Evolutionary conservation across 331 rosid genomes (phyloP).

Genomic region (Acacia concinna): DNA sequence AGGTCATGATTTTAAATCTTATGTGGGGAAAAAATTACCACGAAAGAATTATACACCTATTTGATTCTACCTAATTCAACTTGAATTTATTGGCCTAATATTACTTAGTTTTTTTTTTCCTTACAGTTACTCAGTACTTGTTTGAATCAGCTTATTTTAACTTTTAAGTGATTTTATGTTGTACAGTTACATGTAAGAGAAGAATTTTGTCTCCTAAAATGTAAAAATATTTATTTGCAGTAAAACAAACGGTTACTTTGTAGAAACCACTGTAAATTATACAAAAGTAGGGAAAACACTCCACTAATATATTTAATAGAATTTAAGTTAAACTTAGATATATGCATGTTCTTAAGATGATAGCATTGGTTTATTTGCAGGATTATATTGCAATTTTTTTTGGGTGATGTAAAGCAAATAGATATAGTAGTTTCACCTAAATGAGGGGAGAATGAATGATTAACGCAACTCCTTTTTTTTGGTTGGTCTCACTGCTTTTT

Average conservation of each 20-base stretch:
- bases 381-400: not conserved
- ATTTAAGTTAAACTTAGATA: not conserved
- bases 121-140: too few relatives aligned
- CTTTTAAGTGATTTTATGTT: too few relatives aligned
- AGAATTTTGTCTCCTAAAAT: too few relatives aligned
- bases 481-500: slow-evolving; percentile 7
- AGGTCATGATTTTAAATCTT: too few relatives aligned
- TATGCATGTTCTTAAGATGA: not conserved
- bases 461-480: not conserved
- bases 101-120: too few relatives aligned
- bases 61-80: not conserved
- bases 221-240: too few relatives aligned
- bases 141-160: too few relatives aligned
- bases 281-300: not conserved
- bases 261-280: not conserved
- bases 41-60: not conserved
- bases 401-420: not conserved
- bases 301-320: not conserved
- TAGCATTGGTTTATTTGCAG: not conserved
- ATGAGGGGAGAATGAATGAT: slow-evolving; percentile 30
- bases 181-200: too few relatives aligned
- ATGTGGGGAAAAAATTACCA: not conserved
- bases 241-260: not conserved
- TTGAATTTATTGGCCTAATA: too few relatives aligned
- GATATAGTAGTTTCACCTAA: slow-evolving; percentile 14